A percentile compares a stretch with the other conserved stretches of the same genome.
Conservation (phyloP, 1,284 basidiomycete genomes). For the Agaricales sp. region DNA sequence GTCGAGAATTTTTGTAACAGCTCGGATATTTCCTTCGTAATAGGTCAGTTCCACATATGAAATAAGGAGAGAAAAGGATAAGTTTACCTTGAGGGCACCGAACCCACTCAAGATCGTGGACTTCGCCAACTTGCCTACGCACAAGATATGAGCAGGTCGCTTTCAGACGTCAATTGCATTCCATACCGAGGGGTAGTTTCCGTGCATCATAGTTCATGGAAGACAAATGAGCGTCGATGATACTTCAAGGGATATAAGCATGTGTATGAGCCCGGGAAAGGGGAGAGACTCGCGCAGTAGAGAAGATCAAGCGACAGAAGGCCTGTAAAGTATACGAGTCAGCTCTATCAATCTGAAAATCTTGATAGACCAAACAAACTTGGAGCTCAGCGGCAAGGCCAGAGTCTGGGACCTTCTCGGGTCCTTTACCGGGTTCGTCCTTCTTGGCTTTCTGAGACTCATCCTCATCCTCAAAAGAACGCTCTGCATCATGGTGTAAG, state of each 20-base stretch:
- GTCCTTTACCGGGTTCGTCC: slow-evolving; percentile 28
- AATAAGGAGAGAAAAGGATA: background rate
- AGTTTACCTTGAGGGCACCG: slow-evolving; percentile 40
- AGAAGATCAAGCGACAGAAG: slow-evolving; percentile 49
- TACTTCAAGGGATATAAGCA: slow-evolving; percentile 18
- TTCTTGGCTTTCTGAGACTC: slow-evolving; percentile 30
- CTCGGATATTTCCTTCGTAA: slow-evolving; percentile 33
- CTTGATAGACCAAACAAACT: slow-evolving; percentile 17
- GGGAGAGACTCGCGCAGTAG: slow-evolving; percentile 26
- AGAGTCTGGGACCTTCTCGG: slow-evolving; percentile 31
- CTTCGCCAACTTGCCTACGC: slow-evolving; percentile 47
- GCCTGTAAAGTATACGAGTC: slow-evolving; percentile 18
- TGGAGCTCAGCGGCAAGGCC: slow-evolving; percentile 36
- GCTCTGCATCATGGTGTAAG: slow-evolving; percentile 24
- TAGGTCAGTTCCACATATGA: background rate
- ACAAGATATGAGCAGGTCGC: slow-evolving; percentile 4
- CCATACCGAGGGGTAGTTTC: slow-evolving; percentile 56
- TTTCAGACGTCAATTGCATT: slow-evolving; percentile 5
- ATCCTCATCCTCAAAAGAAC: slow-evolving; percentile 37
- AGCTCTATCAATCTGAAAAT: background rate
- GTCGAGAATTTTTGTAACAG: slow-evolving; percentile 38
- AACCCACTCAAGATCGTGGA: slow-evolving; percentile 49
- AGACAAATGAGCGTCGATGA: slow-evolving; percentile 48
- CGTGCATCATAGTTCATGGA: slow-evolving; percentile 65
- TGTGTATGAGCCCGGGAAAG: background rate